Evolutionary conservation across 2,329 filamentous ascomycete species (phyloP).

Genomic region (Aspergillus sp.): DNA sequence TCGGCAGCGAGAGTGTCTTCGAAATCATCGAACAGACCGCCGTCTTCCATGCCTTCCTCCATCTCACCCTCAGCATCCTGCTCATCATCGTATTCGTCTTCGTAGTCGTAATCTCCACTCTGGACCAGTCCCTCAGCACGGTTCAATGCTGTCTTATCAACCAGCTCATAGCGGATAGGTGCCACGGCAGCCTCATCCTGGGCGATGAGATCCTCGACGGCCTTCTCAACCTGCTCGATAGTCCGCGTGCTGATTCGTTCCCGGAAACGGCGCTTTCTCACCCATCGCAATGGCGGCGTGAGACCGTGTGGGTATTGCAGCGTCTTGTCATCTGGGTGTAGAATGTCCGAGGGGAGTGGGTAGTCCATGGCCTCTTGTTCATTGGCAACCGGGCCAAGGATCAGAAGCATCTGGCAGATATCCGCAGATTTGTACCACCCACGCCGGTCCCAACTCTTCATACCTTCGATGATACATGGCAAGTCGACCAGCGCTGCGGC

Average conservation of each 20-base stretch:
- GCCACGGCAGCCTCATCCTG: constrained; percentile 66
- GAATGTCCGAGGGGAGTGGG: constrained; percentile 71
- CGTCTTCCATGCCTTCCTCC: constrained; percentile 45
- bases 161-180: constrained; percentile 63
- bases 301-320: constrained; percentile 82
- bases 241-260: constrained; percentile 80
- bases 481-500: constrained; percentile 80
- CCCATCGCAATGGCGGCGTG: constrained; percentile 85
- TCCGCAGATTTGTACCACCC: constrained; percentile 87
- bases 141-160: constrained; percentile 56
- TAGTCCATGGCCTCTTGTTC: constrained; percentile 67
- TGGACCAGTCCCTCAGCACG: constrained; percentile 44
- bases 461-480: constrained; percentile 82
- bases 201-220: constrained; percentile 72
- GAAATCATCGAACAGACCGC: constrained; percentile 38
- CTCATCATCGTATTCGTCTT: constrained; percentile 48
- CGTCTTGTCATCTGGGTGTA: constrained; percentile 55
- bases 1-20: constrained; percentile 47
- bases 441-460: constrained; percentile 92
- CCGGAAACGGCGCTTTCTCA: constrained; percentile 77
- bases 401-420: constrained; percentile 84
- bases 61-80: constrained; percentile 54
- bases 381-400: constrained; percentile 67
- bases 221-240: constrained; percentile 79
- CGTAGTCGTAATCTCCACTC: constrained; percentile 52